These are phyloP conservation scores for Fonsecaea pugnacius DNA, from an alignment of 2,329 filamentous ascomycete species.

Conservation along the genomic window DNA sequence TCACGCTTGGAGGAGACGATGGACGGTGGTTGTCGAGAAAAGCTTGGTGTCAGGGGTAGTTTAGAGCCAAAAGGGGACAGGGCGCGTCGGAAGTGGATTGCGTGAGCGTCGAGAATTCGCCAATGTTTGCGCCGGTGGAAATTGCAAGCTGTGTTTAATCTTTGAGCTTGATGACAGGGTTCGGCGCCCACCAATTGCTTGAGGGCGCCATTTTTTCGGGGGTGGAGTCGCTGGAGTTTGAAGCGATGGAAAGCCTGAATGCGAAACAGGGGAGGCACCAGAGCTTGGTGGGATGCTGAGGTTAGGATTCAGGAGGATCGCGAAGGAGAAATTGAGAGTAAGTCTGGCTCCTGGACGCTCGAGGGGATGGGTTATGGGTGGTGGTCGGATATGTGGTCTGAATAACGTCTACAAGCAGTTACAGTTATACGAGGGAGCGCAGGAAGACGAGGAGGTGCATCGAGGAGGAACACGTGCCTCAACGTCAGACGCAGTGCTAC, in stretches of 20 bases:
- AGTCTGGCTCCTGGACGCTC: background rate
- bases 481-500: background rate
- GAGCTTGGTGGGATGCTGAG: background rate
- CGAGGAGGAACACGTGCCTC: background rate
- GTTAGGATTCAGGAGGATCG: slow-evolving; percentile 18
- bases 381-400: slow-evolving; percentile 2
- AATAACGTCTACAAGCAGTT: background rate
- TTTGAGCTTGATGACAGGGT: slow-evolving; percentile 17
- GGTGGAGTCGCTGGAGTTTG: slow-evolving; percentile 17
- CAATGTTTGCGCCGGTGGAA: slow-evolving; percentile 28
- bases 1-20: background rate
- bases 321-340: slow-evolving; percentile 5
- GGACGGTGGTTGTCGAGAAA: slow-evolving; percentile 1
- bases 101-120: slow-evolving; percentile 14
- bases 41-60: slow-evolving; percentile 24
- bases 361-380: background rate
- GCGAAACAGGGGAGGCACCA: slow-evolving; percentile 11
- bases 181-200: slow-evolving; percentile 16
- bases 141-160: slow-evolving; percentile 22
- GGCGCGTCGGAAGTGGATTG: slow-evolving; percentile 2
- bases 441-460: background rate
- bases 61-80: slow-evolving; percentile 5
- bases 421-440: background rate
- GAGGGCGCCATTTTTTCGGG: slow-evolving; percentile 14
- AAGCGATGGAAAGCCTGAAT: slow-evolving; percentile 9